A percentile compares a stretch with the other conserved stretches of the same genome.
Conservation (phyloP, 306 rosid species). For the Lathyrus tuberosus region DNA sequence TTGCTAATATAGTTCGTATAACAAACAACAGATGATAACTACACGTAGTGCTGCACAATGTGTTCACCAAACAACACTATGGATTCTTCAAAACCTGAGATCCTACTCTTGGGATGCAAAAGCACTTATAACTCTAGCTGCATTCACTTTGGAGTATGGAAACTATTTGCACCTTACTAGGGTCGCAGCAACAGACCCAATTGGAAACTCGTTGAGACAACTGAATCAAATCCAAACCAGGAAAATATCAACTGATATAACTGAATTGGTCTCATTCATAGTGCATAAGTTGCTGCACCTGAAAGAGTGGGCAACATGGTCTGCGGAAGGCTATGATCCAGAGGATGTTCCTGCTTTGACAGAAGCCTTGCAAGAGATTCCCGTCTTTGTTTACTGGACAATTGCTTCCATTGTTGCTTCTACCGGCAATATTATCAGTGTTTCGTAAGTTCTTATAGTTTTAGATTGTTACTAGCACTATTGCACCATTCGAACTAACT, state of each 20-base stretch:
- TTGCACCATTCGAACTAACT: neutral
- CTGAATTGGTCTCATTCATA: neutral
- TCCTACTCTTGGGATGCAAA: slow-evolving; percentile 71
- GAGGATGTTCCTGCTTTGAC: slow-evolving; percentile 39
- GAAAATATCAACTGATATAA: neutral
- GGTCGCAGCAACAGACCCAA: slow-evolving; percentile 11
- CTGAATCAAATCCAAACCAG: slow-evolving; percentile 41
- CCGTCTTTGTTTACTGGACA: slow-evolving; percentile 41
- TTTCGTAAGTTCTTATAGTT: slow-evolving; percentile 38
- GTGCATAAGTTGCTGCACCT: slow-evolving; percentile 42
- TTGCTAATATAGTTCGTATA: neutral
- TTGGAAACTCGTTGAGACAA: slow-evolving; percentile 37
- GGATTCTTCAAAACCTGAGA: slow-evolving; percentile 44
- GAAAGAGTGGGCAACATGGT: slow-evolving; percentile 43
- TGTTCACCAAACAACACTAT: slow-evolving; percentile 43
- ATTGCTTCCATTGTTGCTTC: slow-evolving; percentile 44
- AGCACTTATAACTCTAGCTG: slow-evolving; percentile 45
- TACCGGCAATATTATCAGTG: slow-evolving; percentile 34
- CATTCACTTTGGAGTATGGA: slow-evolving; percentile 44
- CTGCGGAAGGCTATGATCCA: slow-evolving; percentile 33
- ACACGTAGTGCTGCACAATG: slow-evolving; percentile 27
- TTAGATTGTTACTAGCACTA: neutral
- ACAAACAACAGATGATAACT: slow-evolving; percentile 39
- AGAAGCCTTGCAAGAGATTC: slow-evolving; percentile 37
- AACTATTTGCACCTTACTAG: slow-evolving; percentile 22